Percentiles rank a stretch among this genome's conserved stretches.
Evolutionary conservation across 805 yeast species (phyloP).

Genomic region (Barnettozyma sp.): DNA sequence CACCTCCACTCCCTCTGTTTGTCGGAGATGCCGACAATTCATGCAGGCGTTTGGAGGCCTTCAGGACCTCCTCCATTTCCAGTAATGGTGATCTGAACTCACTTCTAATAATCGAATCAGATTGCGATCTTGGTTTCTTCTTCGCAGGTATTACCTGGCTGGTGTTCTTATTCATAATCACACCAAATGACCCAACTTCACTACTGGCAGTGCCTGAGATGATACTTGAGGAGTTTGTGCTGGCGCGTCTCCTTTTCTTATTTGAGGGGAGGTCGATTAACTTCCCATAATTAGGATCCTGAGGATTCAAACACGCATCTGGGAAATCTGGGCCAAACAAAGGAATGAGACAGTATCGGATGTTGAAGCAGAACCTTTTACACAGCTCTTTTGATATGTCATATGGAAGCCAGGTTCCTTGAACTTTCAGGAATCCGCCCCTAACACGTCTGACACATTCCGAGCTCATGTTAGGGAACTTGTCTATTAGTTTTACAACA

Average conservation of each 20-base stretch:
- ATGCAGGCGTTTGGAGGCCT: constrained; percentile 25
- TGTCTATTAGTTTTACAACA: constrained; percentile 55
- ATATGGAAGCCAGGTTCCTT: constrained; percentile 89
- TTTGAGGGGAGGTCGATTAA: constrained; percentile 14
- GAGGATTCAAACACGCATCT: constrained; percentile 25
- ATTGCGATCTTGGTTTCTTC: constrained; percentile 19
- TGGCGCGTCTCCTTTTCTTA: constrained; percentile 11
- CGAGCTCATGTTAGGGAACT: constrained; percentile 17
- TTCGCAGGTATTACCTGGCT: no score
- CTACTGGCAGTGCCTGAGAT: neutral
- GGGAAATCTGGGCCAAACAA: constrained; percentile 66
- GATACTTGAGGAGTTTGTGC: constrained; percentile 4
- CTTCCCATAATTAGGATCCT: constrained; percentile 19
- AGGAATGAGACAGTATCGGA: constrained; percentile 71
- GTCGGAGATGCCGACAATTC: constrained; percentile 15
- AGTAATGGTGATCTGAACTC: constrained; percentile 11
- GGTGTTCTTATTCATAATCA: no score
- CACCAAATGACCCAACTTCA: no score
- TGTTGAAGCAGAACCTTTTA: constrained; percentile 65
- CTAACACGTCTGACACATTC: constrained; percentile 54
- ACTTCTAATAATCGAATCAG: constrained; percentile 12
- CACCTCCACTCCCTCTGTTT: no score
- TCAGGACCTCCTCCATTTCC: constrained; percentile 24
- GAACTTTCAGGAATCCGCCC: constrained; percentile 88
- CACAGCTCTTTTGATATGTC: constrained; percentile 63